Conservation (phyloP, 352 stramenopile genomes). For the Phytophthora melonis region DNA sequence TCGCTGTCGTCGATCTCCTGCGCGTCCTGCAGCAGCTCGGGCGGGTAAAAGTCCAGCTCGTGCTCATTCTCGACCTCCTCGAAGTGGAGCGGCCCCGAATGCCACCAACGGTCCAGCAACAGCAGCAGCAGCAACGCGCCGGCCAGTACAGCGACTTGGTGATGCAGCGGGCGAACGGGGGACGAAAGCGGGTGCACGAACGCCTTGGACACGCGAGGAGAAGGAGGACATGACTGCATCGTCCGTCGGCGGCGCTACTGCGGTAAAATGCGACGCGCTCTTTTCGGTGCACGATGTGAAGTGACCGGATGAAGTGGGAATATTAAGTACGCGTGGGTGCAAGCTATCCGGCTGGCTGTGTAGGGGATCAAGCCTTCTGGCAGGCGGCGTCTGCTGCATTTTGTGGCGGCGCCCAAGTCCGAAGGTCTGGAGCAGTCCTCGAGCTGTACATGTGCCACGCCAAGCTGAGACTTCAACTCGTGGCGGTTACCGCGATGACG, state of each 20-base stretch:
- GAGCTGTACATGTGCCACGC: background rate
- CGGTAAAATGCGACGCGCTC: background rate
- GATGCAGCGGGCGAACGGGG: constrained; percentile 7
- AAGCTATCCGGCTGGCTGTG: no score
- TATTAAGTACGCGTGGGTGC: background rate
- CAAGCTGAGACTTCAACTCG: background rate
- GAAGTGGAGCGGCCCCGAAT: constrained; percentile 18
- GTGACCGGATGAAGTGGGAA: background rate
- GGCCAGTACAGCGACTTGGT: constrained; percentile 5
- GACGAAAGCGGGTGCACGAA: constrained; percentile 6
- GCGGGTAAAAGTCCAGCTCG: constrained; percentile 40
- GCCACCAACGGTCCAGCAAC: constrained; percentile 33
- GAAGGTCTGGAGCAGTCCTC: background rate
- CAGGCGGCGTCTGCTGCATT: no score
- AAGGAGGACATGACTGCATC: constrained; percentile 8
- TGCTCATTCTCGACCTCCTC: constrained; percentile 37
- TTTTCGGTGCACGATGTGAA: background rate
- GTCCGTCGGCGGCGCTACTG: background rate
- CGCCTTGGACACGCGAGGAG: background rate
- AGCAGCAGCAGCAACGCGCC: constrained; percentile 6
- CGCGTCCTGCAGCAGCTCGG: constrained; percentile 22
- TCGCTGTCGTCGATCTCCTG: constrained; percentile 42
- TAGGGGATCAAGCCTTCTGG: no score
- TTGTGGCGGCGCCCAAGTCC: no score
- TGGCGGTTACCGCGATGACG: background rate